These are phyloP conservation scores for Penicillium carneum DNA, from an alignment of 2,329 filamentous ascomycete genomes.

Conservation along the genomic window DNA sequence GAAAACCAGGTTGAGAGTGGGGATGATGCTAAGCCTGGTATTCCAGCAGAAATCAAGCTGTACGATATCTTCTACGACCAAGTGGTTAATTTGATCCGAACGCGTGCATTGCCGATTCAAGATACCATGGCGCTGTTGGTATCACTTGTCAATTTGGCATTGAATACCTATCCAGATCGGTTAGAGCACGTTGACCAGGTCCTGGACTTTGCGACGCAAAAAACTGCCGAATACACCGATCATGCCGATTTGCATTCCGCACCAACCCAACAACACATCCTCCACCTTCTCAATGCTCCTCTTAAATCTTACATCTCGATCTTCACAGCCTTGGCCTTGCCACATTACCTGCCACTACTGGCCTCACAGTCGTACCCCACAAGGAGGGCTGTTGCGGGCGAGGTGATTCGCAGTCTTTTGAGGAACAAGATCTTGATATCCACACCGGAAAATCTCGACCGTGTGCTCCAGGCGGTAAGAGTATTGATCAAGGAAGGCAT, in stretches of 20 bases:
- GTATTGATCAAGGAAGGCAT: constrained; percentile 93
- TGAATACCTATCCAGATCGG: constrained; percentile 92
- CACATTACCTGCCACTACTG: constrained; percentile 87
- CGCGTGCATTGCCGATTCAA: constrained; percentile 87
- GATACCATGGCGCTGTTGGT: constrained; percentile 93
- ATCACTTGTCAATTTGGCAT: constrained; percentile 89
- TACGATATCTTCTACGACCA: constrained; percentile 98
- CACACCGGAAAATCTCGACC: constrained; percentile 80
- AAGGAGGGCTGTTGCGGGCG: constrained; percentile 85
- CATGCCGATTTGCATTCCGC: constrained; percentile 93
- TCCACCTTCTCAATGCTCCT: constrained; percentile 88
- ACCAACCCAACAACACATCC: constrained; percentile 83
- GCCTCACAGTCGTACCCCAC: constrained; percentile 93
- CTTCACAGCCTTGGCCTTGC: constrained; percentile 93
- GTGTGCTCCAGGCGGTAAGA: constrained; percentile 84
- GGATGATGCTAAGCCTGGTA: constrained; percentile 48
- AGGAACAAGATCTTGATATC: constrained; percentile 81
- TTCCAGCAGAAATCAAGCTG: constrained; percentile 75
- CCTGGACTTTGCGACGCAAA: constrained; percentile 82
- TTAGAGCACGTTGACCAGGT: constrained; percentile 96
- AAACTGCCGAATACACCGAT: constrained; percentile 87
- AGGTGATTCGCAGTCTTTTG: constrained; percentile 82
- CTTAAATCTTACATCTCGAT: constrained; percentile 89
- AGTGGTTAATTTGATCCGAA: constrained; percentile 90
- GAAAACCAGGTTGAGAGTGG: constrained; percentile 45